phyloP scores from a whole-genome alignment of 1,284 basidiomycete genomes.

The Leccinum griseonigrum region DNA sequence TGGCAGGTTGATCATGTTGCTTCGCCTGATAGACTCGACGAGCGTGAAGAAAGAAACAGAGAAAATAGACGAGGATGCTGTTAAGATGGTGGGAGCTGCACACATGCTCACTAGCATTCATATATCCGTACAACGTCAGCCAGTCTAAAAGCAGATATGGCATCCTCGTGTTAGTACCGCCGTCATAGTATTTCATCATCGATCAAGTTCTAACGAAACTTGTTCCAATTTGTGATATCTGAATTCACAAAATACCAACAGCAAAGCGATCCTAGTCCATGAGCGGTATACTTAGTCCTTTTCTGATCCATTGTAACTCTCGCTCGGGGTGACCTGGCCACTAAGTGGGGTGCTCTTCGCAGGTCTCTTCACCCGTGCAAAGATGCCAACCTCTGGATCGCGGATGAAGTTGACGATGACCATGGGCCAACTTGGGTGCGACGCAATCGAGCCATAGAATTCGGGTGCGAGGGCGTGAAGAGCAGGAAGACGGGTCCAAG shows the following conservation, averaged over 20 bases:
- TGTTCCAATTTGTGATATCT: conserved; percentile 5
- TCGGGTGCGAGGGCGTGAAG: conserved; percentile 85
- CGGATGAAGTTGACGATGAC: conserved; percentile 94
- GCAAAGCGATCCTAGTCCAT: conserved; percentile 8
- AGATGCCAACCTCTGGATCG: conserved; percentile 80
- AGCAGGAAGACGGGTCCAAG: conserved; percentile 93
- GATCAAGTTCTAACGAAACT: not conserved
- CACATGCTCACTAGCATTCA: conserved; percentile 19
- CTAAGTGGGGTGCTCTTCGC: conserved; percentile 25
- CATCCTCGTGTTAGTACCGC: not conserved
- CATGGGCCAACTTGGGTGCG: conserved; percentile 92
- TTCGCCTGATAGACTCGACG: conserved; percentile 19
- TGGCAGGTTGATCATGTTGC: conserved; percentile 17
- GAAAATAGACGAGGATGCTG: conserved; percentile 14
- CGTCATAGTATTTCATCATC: conserved; percentile 1
- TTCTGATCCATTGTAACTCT: conserved; percentile 8
- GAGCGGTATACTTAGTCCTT: conserved; percentile 15
- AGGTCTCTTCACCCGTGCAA: conserved; percentile 50
- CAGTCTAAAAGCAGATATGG: conserved; percentile 19
- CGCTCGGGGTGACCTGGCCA: conserved; percentile 21
- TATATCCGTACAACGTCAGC: not conserved
- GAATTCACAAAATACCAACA: conserved; percentile 25
- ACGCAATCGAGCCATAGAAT: conserved; percentile 87
- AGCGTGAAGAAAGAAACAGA: conserved; percentile 19
- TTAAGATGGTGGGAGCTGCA: conserved; percentile 10